phyloP scores from a whole-genome alignment of 169 alveolate genomes.

The Amoebophrya sp. region DNA sequence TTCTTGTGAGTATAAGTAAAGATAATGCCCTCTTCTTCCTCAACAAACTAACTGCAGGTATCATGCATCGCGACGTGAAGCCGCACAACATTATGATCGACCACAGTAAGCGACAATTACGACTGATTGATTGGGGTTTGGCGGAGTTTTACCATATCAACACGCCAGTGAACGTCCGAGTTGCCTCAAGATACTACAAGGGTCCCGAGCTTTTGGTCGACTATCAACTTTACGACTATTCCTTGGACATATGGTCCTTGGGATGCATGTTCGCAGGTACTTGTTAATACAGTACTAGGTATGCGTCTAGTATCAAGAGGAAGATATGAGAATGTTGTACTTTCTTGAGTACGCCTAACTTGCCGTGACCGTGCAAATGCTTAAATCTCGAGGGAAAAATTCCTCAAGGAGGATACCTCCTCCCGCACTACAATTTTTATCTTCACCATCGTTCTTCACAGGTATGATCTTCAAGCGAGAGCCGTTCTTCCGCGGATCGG shows the following conservation, averaged over 20 bases:
- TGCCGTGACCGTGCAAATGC: too few species aligned
- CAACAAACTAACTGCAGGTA: too few species aligned
- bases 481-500: conserved; percentile 89
- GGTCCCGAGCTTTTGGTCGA: conserved; percentile 98
- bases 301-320: too few species aligned
- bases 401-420: too few species aligned
- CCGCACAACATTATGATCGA: conserved; percentile 96
- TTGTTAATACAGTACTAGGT: too few species aligned
- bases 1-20: too few species aligned
- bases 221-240: conserved; percentile 87
- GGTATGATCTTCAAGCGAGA: conserved; percentile 69
- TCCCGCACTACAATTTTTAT: too few species aligned
- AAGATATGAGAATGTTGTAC: too few species aligned
- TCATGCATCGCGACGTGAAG: conserved; percentile 94
- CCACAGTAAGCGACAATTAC: conserved; percentile 60
- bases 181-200: conserved; percentile 87
- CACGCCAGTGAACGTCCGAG: conserved; percentile 93
- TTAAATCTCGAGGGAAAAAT: too few species aligned
- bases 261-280: conserved; percentile 99
- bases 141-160: conserved; percentile 97
- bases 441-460: too few species aligned
- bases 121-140: conserved; percentile 97
- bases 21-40: too few species aligned
- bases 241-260: conserved; percentile 96
- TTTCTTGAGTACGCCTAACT: too few species aligned